These are phyloP conservation scores for Aspergillus fijiensis DNA, from an alignment of 2,329 filamentous ascomycete genomes.

Conservation along the genomic window DNA sequence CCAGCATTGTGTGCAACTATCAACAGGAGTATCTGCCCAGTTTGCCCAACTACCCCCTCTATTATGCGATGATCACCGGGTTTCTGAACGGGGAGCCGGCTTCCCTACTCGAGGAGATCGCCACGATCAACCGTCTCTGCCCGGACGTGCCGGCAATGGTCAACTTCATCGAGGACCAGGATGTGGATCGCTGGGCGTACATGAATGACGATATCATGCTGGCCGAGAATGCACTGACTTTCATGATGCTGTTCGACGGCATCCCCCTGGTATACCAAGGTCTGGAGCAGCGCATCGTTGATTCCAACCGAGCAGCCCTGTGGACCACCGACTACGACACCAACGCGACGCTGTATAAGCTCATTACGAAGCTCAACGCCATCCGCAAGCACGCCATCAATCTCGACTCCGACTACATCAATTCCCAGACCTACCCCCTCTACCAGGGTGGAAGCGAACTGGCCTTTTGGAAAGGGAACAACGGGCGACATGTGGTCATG, in stretches of 20 bases:
- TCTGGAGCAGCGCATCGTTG: slow-evolving; percentile 61
- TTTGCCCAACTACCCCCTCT: slow-evolving; percentile 50
- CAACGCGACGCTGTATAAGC: slow-evolving; percentile 39
- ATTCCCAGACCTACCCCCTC: slow-evolving; percentile 39
- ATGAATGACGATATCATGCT: slow-evolving; percentile 53
- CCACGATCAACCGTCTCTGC: slow-evolving; percentile 19
- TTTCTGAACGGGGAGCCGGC: slow-evolving; percentile 35
- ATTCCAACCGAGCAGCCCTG: slow-evolving; percentile 53
- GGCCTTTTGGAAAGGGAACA: slow-evolving; percentile 48
- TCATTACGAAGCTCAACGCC: slow-evolving; percentile 40
- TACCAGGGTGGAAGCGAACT: slow-evolving; percentile 45
- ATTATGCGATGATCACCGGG: slow-evolving; percentile 34
- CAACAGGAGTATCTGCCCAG: slow-evolving; percentile 41
- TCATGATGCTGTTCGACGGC: slow-evolving; percentile 58
- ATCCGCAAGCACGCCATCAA: slow-evolving; percentile 44
- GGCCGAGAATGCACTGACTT: slow-evolving; percentile 61
- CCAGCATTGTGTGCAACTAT: slow-evolving; percentile 41
- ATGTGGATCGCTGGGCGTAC: slow-evolving; percentile 55
- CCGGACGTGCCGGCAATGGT: slow-evolving; percentile 32
- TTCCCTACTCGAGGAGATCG: slow-evolving; percentile 27
- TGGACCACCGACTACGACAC: no score
- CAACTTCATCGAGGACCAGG: slow-evolving; percentile 61
- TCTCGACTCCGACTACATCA: slow-evolving; percentile 39
- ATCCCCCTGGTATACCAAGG: slow-evolving; percentile 67
- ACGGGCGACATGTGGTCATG: slow-evolving; percentile 43